A percentile compares a stretch with the other conserved stretches of the same genome.
Evolutionary conservation across 306 rosid genomes (phyloP).

Genomic region (Citrullus amarus): DNA sequence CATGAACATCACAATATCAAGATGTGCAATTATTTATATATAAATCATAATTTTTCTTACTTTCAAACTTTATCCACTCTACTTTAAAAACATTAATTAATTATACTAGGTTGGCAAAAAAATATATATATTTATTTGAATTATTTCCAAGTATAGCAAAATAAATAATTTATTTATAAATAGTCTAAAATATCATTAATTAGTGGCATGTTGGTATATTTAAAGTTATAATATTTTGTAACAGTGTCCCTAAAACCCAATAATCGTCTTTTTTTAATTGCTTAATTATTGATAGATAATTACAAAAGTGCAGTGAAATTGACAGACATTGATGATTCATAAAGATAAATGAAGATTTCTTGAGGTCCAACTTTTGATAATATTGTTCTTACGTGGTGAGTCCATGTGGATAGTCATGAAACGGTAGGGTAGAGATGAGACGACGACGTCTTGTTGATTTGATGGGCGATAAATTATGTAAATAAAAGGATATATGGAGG

Average conservation of each 20-base stretch:
- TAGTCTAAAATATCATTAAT: too few relatives aligned
- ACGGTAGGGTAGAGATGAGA: not conserved
- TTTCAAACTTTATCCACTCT: not conserved
- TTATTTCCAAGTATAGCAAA: too few relatives aligned
- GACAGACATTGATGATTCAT: not conserved
- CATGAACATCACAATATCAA: conserved; percentile 13
- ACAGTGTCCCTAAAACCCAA: not conserved
- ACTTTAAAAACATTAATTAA: not conserved
- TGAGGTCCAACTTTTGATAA: not conserved
- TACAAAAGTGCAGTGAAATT: not conserved
- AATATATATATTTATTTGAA: too few relatives aligned
- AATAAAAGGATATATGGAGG: not conserved
- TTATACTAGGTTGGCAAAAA: not conserved
- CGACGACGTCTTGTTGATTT: not conserved
- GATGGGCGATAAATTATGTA: not conserved
- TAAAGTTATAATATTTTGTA: too few relatives aligned
- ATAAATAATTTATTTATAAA: too few relatives aligned
- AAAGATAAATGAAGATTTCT: not conserved
- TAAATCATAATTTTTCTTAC: not conserved
- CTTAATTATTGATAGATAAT: not conserved
- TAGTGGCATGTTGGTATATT: too few relatives aligned
- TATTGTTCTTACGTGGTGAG: not conserved
- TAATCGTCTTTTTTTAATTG: not conserved
- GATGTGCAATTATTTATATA: not conserved
- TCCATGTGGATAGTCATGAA: not conserved